Conservation (phyloP, 139 green algal species). For the Coelastrella sp. region DNA sequence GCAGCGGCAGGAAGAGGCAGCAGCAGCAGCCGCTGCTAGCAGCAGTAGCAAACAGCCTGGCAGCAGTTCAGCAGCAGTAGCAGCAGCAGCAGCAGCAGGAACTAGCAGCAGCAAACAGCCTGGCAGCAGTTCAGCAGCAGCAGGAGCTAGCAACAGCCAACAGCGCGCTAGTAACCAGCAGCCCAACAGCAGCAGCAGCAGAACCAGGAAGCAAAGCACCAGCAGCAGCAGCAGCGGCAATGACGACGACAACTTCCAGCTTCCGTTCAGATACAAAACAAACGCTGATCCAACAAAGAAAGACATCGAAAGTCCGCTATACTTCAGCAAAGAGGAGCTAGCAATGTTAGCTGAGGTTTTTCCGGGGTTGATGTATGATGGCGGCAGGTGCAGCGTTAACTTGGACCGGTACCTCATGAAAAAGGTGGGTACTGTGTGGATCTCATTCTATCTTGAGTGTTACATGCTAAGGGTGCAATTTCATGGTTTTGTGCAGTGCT, state of each 20-base stretch:
- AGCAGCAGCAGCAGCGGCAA: conserved; percentile 39
- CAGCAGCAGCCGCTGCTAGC: background rate
- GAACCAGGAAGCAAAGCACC: no score
- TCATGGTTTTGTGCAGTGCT: no score
- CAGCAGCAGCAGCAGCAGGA: background rate
- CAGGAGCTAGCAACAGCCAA: background rate
- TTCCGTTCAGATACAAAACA: conserved; percentile 85
- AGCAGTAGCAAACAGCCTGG: background rate
- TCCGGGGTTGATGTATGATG: conserved; percentile 80
- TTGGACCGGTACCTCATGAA: background rate
- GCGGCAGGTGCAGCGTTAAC: conserved; percentile 55
- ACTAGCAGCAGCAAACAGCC: background rate
- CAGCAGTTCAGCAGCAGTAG: background rate
- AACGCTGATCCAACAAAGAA: conserved; percentile 84
- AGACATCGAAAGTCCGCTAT: conserved; percentile 80
- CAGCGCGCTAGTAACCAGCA: no score
- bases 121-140: background rate
- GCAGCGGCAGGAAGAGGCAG: background rate
- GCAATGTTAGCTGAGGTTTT: conserved; percentile 54
- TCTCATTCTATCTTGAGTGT: no score
- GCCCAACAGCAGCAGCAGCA: background rate
- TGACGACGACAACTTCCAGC: conserved; percentile 47
- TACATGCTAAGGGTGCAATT: no score
- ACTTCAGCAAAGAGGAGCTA: conserved; percentile 68
- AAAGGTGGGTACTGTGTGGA: background rate